These are phyloP conservation scores for Aphanomyces astaci DNA, from an alignment of 352 stramenopile genomes.

Conservation along the genomic window DNA sequence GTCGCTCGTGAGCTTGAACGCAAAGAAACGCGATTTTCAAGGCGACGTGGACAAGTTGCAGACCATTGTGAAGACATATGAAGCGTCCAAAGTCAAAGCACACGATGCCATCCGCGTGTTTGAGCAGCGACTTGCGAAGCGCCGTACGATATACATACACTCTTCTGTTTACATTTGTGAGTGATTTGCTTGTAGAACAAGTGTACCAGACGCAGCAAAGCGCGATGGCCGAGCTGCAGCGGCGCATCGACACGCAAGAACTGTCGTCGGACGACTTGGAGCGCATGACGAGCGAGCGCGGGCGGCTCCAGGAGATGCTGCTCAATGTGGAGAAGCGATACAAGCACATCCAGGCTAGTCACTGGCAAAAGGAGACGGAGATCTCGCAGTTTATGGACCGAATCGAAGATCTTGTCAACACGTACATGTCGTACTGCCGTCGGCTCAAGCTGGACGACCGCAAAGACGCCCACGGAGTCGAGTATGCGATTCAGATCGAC, in stretches of 20 bases:
- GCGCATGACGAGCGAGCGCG: constrained; percentile 50
- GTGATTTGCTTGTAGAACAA: background rate
- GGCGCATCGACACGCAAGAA: constrained; percentile 54
- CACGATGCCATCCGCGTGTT: background rate
- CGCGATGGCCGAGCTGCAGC: constrained; percentile 45
- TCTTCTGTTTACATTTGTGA: background rate
- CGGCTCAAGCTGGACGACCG: constrained; percentile 83
- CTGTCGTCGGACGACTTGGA: constrained; percentile 35
- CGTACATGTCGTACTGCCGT: constrained; percentile 73
- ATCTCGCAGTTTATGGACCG: constrained; percentile 45
- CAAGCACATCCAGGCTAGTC: constrained; percentile 42
- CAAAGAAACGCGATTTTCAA: constrained; percentile 12
- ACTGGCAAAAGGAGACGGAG: constrained; percentile 58
- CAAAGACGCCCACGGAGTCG: constrained; percentile 68
- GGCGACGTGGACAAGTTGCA: constrained; percentile 3
- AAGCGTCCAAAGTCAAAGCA: background rate
- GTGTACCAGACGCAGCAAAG: constrained; percentile 3
- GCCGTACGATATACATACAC: background rate
- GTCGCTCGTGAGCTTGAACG: background rate
- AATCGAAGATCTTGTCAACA: constrained; percentile 47
- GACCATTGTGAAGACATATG: background rate
- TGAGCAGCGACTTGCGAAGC: background rate
- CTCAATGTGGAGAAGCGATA: constrained; percentile 60
- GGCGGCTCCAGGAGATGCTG: constrained; percentile 64
- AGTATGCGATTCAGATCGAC: constrained; percentile 71